phyloP scores from a whole-genome alignment of 768 basidiomycete species.

The Leccinum uliginosum region DNA sequence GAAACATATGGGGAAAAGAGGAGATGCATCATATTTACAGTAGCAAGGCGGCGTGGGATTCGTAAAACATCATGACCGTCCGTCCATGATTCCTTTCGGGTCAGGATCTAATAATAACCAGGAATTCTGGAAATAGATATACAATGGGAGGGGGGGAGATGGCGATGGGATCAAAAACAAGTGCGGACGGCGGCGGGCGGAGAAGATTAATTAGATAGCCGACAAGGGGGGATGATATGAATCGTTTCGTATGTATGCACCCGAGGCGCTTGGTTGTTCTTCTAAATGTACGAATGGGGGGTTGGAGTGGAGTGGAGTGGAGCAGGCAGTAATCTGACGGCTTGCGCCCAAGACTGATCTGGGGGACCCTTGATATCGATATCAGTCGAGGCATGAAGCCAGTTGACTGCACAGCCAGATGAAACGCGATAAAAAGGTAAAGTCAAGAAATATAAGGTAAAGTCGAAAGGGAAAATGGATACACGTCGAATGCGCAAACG shows the following conservation, averaged over 20 bases:
- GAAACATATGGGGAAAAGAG: background rate
- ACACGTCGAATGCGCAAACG: background rate
- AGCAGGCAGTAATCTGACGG: background rate
- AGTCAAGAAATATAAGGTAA: background rate
- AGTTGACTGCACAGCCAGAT: background rate
- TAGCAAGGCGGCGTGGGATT: background rate
- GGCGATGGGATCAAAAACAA: background rate
- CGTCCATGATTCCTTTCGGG: background rate
- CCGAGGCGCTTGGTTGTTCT: background rate
- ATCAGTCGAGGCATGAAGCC: conserved; percentile 1
- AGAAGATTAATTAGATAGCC: background rate
- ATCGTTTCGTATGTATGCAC: background rate
- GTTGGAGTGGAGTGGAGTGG: background rate
- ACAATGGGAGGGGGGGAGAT: background rate
- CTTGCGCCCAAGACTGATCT: background rate
- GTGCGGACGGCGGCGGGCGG: background rate
- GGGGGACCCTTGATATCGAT: conserved; percentile 3
- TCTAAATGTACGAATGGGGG: background rate
- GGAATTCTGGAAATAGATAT: background rate
- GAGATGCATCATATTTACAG: background rate
- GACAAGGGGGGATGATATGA: background rate
- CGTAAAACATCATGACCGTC: background rate
- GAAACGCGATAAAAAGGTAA: background rate
- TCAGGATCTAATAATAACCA: background rate
- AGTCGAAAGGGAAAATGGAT: background rate